phyloP scores from a whole-genome alignment of 768 basidiomycete genomes.

The Saitozyma podzolica region DNA sequence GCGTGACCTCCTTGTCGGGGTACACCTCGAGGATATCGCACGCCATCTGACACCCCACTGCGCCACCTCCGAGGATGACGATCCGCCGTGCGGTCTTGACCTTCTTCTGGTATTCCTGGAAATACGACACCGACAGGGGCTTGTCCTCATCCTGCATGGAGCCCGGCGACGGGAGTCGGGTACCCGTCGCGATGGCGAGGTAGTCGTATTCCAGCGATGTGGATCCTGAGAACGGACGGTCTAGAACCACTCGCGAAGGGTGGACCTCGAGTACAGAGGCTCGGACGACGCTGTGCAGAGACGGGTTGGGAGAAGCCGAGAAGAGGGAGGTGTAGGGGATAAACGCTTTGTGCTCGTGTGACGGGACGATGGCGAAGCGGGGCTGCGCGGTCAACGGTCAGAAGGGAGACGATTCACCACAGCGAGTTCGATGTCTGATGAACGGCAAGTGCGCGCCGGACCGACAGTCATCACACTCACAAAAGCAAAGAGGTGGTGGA shows the following conservation, averaged over 20 bases:
- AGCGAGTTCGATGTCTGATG: too few relatives aligned
- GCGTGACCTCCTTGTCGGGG: neutral
- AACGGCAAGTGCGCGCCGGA: too few relatives aligned
- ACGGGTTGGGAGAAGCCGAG: neutral
- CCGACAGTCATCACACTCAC: too few relatives aligned
- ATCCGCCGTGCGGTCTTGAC: neutral
- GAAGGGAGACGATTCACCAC: too few relatives aligned
- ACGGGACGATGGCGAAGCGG: constrained; percentile 2
- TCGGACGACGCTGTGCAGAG: constrained; percentile 1
- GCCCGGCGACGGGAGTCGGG: neutral
- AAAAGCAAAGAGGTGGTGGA: constrained; percentile 4
- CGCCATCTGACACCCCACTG: constrained; percentile 5
- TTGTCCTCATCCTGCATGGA: neutral
- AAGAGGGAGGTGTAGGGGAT: constrained; percentile 2
- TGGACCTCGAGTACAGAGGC: neutral
- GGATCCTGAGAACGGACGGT: too few relatives aligned
- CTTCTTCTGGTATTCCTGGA: neutral
- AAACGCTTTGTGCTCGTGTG: constrained; percentile 7
- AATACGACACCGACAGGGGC: neutral
- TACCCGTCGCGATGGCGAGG: constrained; percentile 6
- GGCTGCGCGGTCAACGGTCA: neutral
- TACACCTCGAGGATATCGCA: constrained; percentile 5
- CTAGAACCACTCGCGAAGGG: neutral
- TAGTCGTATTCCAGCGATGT: neutral
- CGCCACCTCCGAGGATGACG: constrained; percentile 11